Conservation (phyloP, 2,329 filamentous ascomycete genomes). For the Cadophora malorum region DNA sequence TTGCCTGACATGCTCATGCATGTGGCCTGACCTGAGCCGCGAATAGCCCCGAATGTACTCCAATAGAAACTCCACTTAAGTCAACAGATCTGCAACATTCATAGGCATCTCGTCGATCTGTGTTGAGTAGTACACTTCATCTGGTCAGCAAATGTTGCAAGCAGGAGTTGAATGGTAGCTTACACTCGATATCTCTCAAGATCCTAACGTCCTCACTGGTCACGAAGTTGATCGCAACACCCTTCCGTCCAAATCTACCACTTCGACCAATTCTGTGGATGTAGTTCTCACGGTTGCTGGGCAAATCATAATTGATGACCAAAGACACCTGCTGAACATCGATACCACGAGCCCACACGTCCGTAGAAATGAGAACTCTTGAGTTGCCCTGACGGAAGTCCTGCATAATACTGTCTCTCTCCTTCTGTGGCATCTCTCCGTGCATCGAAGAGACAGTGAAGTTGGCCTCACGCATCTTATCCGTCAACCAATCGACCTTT, state of each 20-base stretch:
- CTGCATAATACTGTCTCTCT: constrained; percentile 98
- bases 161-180: constrained; percentile 46
- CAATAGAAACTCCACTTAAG: constrained; percentile 31
- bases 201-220: constrained; percentile 98
- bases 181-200: constrained; percentile 92
- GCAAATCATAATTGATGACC: constrained; percentile 99
- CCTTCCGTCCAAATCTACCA: constrained; percentile 95
- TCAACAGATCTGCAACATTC: constrained; percentile 62
- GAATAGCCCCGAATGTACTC: background rate
- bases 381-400: constrained; percentile 98
- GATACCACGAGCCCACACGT: constrained; percentile 98
- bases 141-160: constrained; percentile 33
- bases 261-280: constrained; percentile 98
- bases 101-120: constrained; percentile 85
- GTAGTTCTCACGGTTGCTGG: constrained; percentile 99
- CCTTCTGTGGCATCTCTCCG: constrained; percentile 98
- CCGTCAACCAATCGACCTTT: constrained; percentile 99
- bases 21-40: constrained; percentile 18
- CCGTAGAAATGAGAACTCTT: constrained; percentile 93
- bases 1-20: constrained; percentile 35
- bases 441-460: constrained; percentile 99
- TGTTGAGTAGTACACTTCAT: constrained; percentile 72
- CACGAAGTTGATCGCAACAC: constrained; percentile 99
- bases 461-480: constrained; percentile 99
- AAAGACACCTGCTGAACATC: constrained; percentile 98